Percentiles rank a stretch among this genome's conserved stretches.
phyloP scores from a whole-genome alignment of 1,284 basidiomycete genomes.

The Pseudozyma pruni region DNA sequence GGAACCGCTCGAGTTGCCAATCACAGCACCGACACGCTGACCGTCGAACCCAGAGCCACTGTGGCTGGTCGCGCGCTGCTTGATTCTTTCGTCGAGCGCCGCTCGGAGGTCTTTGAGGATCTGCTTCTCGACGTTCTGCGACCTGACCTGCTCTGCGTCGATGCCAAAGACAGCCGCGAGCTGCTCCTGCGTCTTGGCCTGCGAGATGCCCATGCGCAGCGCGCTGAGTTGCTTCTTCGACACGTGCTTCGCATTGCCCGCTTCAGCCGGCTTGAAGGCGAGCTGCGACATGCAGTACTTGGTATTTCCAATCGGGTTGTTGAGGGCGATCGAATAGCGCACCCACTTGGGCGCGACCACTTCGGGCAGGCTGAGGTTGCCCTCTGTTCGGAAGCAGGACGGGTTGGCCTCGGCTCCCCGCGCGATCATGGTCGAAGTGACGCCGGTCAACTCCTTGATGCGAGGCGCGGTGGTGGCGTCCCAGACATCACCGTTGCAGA shows the following conservation, averaged over 20 bases:
- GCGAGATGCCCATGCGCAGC: constrained; percentile 33
- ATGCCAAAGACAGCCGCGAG: constrained; percentile 43
- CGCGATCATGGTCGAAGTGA: constrained; percentile 95
- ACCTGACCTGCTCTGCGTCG: constrained; percentile 22
- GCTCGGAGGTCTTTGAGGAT: constrained; percentile 32
- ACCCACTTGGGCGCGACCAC: constrained; percentile 61
- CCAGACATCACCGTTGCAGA: constrained; percentile 93
- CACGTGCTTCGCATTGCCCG: constrained; percentile 22
- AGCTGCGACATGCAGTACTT: constrained; percentile 82
- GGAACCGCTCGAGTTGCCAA: constrained; percentile 15
- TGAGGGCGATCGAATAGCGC: constrained; percentile 59
- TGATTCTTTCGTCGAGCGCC: constrained; percentile 17
- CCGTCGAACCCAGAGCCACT: constrained; percentile 23
- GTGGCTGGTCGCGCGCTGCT: constrained; percentile 9
- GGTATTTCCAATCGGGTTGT: constrained; percentile 85
- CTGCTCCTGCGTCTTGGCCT: constrained; percentile 52
- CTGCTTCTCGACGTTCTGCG: constrained; percentile 20
- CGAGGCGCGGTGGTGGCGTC: constrained; percentile 81
- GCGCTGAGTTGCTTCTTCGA: constrained; percentile 40
- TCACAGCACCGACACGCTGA: constrained; percentile 28
- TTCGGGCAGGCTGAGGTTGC: constrained; percentile 50
- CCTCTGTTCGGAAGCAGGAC: constrained; percentile 78
- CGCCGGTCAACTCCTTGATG: constrained; percentile 76
- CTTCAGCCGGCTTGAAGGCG: constrained; percentile 58
- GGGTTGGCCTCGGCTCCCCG: constrained; percentile 93